Evolutionary conservation across 2,329 filamentous ascomycete species (phyloP), one percentile per base, ranked within the genome.

Genomic region (Colletotrichum sojae): DNA sequence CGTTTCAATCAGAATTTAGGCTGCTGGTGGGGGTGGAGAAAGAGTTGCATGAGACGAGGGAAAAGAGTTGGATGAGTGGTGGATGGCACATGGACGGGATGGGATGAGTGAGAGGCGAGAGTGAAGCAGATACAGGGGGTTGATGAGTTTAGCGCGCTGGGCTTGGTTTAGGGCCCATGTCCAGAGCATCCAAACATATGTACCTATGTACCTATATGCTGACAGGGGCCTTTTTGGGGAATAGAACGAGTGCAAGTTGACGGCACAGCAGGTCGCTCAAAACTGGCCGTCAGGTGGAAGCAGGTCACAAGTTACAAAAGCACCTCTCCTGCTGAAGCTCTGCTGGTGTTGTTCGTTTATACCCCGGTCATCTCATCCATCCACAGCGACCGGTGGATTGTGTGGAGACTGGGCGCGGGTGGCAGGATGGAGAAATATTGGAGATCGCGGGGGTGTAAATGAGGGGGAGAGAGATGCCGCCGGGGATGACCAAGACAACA

Each of bases 391-490:
- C 31, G 43, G 55, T 69, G 66, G 66, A 52, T 66, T 66, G n/a
- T 60, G 66, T 22, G 61, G 66, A 69, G 66, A 45, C 59, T 12
- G 43, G 40, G 12, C 39, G 65, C 60, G 25, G 53, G 53, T 58
- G 15, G 48, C 36, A 59, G 15, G 40, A 67, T 69, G 54, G 66
- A 55, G 66, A 69, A 49, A 48, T 18, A 36, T 66, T 66, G 55
- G 61, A 57, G 66, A 69, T 66, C 66, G 61, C 62, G 62, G 61
- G 61, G 66, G 53, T 57, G 53, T 51, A 57, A 52, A 60, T 54
- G 61, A 69, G 59, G 64, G 46, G 54, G 55, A 43, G 49, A 36
- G 40, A 58, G 18, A 52, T 39, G 40, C 16, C 15, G 15, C 6
- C 20, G 39, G 15, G 36, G 60, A 51, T 25, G n/a, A n/a, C 20